Evolutionary conservation across 2,329 filamentous ascomycete genomes (phyloP).

Genomic region (Verticillium zaregamsianum): DNA sequence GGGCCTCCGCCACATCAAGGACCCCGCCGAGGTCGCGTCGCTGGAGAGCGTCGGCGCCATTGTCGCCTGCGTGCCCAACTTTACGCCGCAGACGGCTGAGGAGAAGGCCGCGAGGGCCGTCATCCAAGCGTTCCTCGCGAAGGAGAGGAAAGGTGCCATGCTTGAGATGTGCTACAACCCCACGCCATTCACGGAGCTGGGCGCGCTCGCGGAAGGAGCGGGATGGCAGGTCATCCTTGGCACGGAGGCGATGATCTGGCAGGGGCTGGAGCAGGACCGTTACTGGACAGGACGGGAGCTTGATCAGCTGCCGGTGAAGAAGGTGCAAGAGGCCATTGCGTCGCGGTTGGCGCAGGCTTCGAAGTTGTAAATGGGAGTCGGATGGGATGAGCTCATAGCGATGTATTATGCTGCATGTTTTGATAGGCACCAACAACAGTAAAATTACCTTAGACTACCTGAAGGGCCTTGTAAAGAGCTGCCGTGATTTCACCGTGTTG

Average conservation of each 20-base stretch:
- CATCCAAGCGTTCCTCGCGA: slow-evolving; percentile 40
- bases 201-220: slow-evolving; percentile 51
- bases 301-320: slow-evolving; percentile 53
- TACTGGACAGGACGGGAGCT: slow-evolving; percentile 62
- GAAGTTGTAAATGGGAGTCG: not conserved
- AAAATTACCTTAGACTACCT: not conserved
- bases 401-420: not conserved
- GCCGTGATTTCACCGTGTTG: too few relatives aligned
- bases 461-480: too few relatives aligned
- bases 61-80: slow-evolving; percentile 72
- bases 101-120: slow-evolving; percentile 59
- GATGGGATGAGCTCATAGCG: not conserved
- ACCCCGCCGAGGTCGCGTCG: slow-evolving; percentile 52
- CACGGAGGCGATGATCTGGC: slow-evolving; percentile 73
- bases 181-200: slow-evolving; percentile 62
- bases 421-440: not conserved
- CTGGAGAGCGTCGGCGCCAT: slow-evolving; percentile 62
- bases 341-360: slow-evolving; percentile 25
- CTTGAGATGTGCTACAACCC: slow-evolving; percentile 86
- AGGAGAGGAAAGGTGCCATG: slow-evolving; percentile 60
- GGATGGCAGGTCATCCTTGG: slow-evolving; percentile 74
- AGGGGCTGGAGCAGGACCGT: slow-evolving; percentile 65
- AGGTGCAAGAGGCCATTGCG: slow-evolving; percentile 51
- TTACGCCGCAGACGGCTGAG: slow-evolving; percentile 59
- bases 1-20: slow-evolving; percentile 56